Conservation (phyloP, 2,329 filamentous ascomycete genomes). For the Orbilia quercus region DNA sequence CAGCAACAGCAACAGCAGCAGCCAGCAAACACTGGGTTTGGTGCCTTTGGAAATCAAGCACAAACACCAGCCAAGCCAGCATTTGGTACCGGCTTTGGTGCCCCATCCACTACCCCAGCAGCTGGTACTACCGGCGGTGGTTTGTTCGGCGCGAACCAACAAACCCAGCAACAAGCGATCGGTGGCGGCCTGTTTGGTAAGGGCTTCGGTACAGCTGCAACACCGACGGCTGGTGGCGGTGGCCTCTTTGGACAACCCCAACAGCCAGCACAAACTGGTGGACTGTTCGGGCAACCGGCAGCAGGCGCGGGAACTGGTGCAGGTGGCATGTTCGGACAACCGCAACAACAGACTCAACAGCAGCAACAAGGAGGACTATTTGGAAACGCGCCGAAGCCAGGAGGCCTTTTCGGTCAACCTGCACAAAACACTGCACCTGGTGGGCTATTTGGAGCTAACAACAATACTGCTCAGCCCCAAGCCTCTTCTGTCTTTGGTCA, state of each 20-base stretch:
- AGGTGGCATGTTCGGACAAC: slow-evolving; percentile 51
- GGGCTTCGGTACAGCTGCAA: slow-evolving; percentile 67
- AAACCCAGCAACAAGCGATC: slow-evolving; percentile 60
- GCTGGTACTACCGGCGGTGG: slow-evolving; percentile 45
- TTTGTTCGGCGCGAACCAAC: slow-evolving; percentile 62
- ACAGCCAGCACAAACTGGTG: slow-evolving; percentile 63
- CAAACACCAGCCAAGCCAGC: slow-evolving; percentile 45
- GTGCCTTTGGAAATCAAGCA: slow-evolving; percentile 51
- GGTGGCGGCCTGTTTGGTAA: slow-evolving; percentile 66
- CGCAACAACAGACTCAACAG: slow-evolving; percentile 61
- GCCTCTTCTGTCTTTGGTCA: slow-evolving; percentile 72
- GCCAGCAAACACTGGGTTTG: slow-evolving; percentile 60
- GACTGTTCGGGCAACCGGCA: slow-evolving; percentile 62
- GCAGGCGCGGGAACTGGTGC: slow-evolving; percentile 59
- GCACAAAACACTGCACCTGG: slow-evolving; percentile 64
- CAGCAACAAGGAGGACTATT: slow-evolving; percentile 66
- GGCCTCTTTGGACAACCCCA: slow-evolving; percentile 60
- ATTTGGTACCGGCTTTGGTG: slow-evolving; percentile 50
- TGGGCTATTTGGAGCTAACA: slow-evolving; percentile 68
- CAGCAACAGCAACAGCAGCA: slow-evolving; percentile 53
- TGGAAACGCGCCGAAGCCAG: slow-evolving; percentile 62
- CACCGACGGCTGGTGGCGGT: slow-evolving; percentile 61
- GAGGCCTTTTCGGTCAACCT: slow-evolving; percentile 64
- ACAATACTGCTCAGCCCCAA: slow-evolving; percentile 55
- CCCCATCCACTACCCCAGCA: slow-evolving; percentile 45